These are phyloP conservation scores for Phytophthora podocarpi DNA, from an alignment of 352 stramenopile species.

Conservation along the genomic window DNA sequence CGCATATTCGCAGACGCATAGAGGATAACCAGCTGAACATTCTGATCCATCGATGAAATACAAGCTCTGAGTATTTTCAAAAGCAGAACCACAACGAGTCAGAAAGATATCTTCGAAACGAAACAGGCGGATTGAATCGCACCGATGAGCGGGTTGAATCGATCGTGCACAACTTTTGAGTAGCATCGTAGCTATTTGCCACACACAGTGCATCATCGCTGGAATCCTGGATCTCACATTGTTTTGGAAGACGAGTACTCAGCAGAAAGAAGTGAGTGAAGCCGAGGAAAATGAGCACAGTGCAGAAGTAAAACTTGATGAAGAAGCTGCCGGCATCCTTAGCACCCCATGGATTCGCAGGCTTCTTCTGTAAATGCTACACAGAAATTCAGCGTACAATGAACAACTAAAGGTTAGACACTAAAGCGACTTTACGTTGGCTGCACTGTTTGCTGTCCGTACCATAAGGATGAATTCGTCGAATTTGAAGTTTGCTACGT, in stretches of 20 bases:
- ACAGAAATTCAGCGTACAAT: too few species aligned
- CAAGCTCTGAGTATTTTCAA: slow-evolving; percentile 32
- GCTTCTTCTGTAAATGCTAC: slow-evolving; percentile 77
- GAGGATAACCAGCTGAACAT: slow-evolving; percentile 52
- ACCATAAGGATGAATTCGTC: slow-evolving; percentile 78
- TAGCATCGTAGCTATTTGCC: slow-evolving; percentile 32
- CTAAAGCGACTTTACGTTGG: too few species aligned
- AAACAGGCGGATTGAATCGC: background rate
- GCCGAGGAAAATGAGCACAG: slow-evolving; percentile 59
- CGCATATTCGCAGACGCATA: slow-evolving; percentile 61
- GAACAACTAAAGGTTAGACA: too few species aligned
- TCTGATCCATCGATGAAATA: slow-evolving; percentile 53
- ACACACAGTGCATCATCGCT: slow-evolving; percentile 36
- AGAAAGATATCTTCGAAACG: background rate
- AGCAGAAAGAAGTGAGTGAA: slow-evolving; percentile 71
- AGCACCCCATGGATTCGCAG: slow-evolving; percentile 68
- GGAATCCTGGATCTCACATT: slow-evolving; percentile 60
- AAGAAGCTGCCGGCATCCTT: slow-evolving; percentile 85
- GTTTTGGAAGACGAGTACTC: slow-evolving; percentile 55
- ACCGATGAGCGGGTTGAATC: slow-evolving; percentile 43
- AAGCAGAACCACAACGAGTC: slow-evolving; percentile 9
- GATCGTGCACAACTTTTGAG: slow-evolving; percentile 41
- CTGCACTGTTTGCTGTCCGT: too few species aligned
- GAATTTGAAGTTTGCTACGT: slow-evolving; percentile 85
- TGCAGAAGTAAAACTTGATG: slow-evolving; percentile 89